Evolutionary conservation across 139 green algal genomes (phyloP), one percentile per base, ranked within the genome.

Genomic region (Marvania coccoides): DNA sequence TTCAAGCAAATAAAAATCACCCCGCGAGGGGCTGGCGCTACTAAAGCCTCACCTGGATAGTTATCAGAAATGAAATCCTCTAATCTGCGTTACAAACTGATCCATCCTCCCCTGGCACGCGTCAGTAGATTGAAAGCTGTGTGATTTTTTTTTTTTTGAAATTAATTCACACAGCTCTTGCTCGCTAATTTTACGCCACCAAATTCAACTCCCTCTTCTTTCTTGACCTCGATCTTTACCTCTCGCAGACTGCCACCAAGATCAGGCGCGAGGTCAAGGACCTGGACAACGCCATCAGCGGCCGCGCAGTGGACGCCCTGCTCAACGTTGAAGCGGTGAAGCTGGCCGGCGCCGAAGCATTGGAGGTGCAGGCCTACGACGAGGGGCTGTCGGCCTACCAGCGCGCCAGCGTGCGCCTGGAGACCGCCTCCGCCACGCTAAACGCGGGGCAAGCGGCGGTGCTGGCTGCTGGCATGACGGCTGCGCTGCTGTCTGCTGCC

Each of bases 241-340:
- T n/a, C n/a, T n/a, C n/a, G n/a, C 61, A 67, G 61, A 14, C 38
- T n/a, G 42, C 74, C 4, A 72, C 75, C 1, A 34, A 84, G 36
- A 66, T 83, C 6, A 64, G 85, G 14, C 84, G 84, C 58, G 24
- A 71, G 33, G 88, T 95, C 3, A 96, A 95, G 55, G 47, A 79
- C 19, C 78, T 96, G 55, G 93, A 98, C 82, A 92, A 96, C 37
- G 57, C 85, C 14, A 89, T 87, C 47, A 95, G 80, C 40, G 85
- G 77, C 61, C 74, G 83, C 68, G 87, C 90, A 1, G 85, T 98
- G 45, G 93, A 98, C 61, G 88, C 89, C 3, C 83, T 98, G 51
- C 79, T 97, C 13, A 96, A 96, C 71, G 90, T 89, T 61, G 89
- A 98, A 78, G 96, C 92, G 0, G 91, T 97, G 4, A 83, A 86